Evolutionary conservation across 2,329 filamentous ascomycete genomes (phyloP), one percentile per base, ranked within the genome.

Genomic region (Penicillium sclerotigenum): DNA sequence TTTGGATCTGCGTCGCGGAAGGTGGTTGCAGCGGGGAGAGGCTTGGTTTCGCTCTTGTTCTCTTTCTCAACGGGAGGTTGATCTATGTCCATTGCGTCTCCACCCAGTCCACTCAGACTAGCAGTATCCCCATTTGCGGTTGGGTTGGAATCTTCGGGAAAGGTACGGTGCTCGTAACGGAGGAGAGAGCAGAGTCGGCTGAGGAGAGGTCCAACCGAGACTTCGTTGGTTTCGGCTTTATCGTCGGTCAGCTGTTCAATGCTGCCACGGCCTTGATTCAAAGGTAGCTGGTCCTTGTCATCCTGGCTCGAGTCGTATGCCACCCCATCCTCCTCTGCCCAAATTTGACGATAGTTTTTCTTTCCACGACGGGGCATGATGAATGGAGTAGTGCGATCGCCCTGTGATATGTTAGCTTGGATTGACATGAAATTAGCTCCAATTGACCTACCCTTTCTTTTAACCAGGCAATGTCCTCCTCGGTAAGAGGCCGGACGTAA

Each of bases 391-490:
- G 87, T 79, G 36, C 94, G 85, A 72, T 99, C 92, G 55, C 92
- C 91, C 66, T 83, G 60, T 33, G 28, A 13, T 52, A 48, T 14
- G 53, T 64, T 40, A 62, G 58, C 56, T 28, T 49, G 22, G 8
- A 41, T 28, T 28, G 2, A 8, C 11, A 36, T 34, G 29, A 31
- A 29, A 45, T 45, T 36, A 36, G 6, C 7, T 47, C n/a, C n/a
- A 48, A 18, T 24, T 29, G 52, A 68, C 74, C 64, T 66, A 81
- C 82, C 54, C 90, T 84, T 75, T 99, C 94, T 67, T 92, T 87
- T 36, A 99, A 75, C 70, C 97, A 99, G 0, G 90, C 91, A 43
- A 97, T 83, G 69, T 99, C 94, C 71, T 99, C 94, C 70, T 99
- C 94, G 0, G 88, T 90, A 65, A 96, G 88, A 0, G 89, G 86